These are phyloP conservation scores for Aspergillus diversus DNA, from an alignment of 495 filamentous ascomycete species.

Conservation along the genomic window DNA sequence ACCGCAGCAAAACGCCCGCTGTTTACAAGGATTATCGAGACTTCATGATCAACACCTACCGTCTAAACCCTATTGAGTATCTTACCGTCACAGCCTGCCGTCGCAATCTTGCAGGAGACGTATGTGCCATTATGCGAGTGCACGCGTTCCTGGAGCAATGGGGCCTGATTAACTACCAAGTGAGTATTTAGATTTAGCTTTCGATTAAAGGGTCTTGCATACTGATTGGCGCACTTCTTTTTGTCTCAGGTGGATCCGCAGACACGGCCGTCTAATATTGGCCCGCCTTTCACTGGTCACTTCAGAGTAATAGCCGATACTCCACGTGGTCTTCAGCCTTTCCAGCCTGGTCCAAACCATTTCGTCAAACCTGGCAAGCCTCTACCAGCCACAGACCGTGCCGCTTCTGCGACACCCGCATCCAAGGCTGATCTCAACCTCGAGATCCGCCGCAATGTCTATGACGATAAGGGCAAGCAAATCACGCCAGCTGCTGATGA, in stretches of 20 bases:
- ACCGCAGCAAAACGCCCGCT: constrained; percentile 96
- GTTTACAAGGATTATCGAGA: constrained; percentile 99
- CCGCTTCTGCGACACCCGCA: constrained; percentile 67
- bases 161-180: constrained; percentile 99
- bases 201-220: background rate
- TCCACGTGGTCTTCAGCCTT: constrained; percentile 89
- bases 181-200: constrained; percentile 36
- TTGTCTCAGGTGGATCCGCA: constrained; percentile 84
- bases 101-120: constrained; percentile 93
- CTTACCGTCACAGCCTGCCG: constrained; percentile 97
- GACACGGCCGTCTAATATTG: constrained; percentile 90
- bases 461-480: constrained; percentile 89
- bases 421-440: constrained; percentile 82
- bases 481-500: constrained; percentile 60
- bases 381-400: constrained; percentile 72
- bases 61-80: constrained; percentile 93
- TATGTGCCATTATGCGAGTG: constrained; percentile 98
- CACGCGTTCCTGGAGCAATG: constrained; percentile 99
- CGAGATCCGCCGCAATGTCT: constrained; percentile 91
- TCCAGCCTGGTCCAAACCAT: constrained; percentile 84
- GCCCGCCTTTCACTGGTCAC: constrained; percentile 95
- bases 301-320: constrained; percentile 95
- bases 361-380: constrained; percentile 73
- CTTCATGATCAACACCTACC: constrained; percentile 99
- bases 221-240: constrained; percentile 20